These are phyloP conservation scores for Apium graveolens DNA, from an alignment of 129 eudicot genomes.

Conservation along the genomic window DNA sequence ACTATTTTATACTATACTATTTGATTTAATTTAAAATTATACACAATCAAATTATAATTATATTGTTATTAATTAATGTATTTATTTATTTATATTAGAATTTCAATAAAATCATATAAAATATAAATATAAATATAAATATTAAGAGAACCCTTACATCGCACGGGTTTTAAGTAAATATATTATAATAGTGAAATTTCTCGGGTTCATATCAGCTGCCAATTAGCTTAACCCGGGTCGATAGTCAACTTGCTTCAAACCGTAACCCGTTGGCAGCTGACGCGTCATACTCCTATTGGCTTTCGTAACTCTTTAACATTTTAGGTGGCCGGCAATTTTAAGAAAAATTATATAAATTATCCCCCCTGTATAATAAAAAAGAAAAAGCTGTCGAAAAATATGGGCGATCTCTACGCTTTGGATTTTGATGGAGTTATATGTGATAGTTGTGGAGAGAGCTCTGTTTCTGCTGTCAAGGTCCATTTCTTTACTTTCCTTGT, in stretches of 20 bases:
- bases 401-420: constrained; percentile 93
- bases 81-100: too few species aligned
- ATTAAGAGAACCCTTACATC: too few species aligned
- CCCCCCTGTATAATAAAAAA: neutral
- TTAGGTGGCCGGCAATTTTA: constrained; percentile 3
- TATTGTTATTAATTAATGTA: too few species aligned
- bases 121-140: too few species aligned
- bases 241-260: neutral
- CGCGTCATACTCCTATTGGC: neutral
- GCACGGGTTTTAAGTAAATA: too few species aligned
- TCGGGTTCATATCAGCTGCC: too few species aligned
- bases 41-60: too few species aligned
- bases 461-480: constrained; percentile 90
- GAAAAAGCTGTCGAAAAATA: constrained; percentile 12
- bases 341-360: neutral
- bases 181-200: too few species aligned
- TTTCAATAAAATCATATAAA: too few species aligned
- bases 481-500: constrained; percentile 7
- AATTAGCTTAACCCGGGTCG: too few species aligned
- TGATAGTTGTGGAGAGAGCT: constrained; percentile 97
- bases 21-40: too few species aligned
- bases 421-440: constrained; percentile 97
- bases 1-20: too few species aligned
- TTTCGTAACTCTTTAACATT: neutral
- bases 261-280: neutral